These are phyloP conservation scores for Calycina herbarum DNA, from an alignment of 2,329 filamentous ascomycete species.

Conservation along the genomic window DNA sequence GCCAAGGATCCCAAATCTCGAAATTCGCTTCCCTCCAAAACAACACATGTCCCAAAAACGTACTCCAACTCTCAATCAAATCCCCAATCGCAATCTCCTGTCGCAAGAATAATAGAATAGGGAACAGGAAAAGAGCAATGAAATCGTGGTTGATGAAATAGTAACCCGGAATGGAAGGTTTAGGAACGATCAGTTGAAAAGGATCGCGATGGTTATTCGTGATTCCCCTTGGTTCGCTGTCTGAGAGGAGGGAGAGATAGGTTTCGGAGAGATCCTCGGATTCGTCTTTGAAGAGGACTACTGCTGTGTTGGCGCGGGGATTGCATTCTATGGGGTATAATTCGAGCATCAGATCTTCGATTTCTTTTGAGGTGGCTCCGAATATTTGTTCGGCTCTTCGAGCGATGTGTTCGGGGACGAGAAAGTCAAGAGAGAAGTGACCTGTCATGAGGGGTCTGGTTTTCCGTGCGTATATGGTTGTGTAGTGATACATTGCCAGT, in stretches of 20 bases:
- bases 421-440: conserved; percentile 71
- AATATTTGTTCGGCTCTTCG: background rate
- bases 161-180: conserved; percentile 40
- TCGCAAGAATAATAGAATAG: conserved; percentile 40
- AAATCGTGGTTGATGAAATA: conserved; percentile 73
- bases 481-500: conserved; percentile 64
- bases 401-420: conserved; percentile 36
- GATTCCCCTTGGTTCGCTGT: conserved; percentile 19
- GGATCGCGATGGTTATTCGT: conserved; percentile 15
- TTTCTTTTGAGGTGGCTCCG: conserved; percentile 5
- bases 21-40: conserved; percentile 58
- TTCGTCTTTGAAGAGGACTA: conserved; percentile 56
- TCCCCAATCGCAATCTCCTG: conserved; percentile 29
- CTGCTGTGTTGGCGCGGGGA: conserved; percentile 67
- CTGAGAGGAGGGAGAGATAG: conserved; percentile 52
- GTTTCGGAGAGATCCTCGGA: conserved; percentile 45
- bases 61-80: conserved; percentile 27
- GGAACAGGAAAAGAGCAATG: conserved; percentile 51
- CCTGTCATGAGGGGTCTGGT: conserved; percentile 59
- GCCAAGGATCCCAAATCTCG: conserved; percentile 54
- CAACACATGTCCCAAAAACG: conserved; percentile 42
- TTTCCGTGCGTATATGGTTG: conserved; percentile 53
- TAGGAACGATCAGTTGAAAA: conserved; percentile 26
- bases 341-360: conserved; percentile 37
- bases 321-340: conserved; percentile 73